phyloP scores from a whole-genome alignment of 2,329 filamentous ascomycete species.

The Venturia pyrina region DNA sequence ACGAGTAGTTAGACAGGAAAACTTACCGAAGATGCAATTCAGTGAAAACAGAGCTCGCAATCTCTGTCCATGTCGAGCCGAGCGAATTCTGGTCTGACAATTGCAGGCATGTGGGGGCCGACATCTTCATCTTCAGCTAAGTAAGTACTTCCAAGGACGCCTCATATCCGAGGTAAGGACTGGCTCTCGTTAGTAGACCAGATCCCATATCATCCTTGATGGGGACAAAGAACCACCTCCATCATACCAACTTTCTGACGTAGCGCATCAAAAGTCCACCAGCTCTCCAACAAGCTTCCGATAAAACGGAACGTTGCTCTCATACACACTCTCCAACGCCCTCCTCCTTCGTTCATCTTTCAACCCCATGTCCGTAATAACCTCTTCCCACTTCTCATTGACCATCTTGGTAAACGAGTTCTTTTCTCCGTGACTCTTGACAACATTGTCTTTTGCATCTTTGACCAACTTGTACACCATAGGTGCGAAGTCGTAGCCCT shows the following conservation, averaged over 20 bases:
- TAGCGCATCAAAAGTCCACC: neutral
- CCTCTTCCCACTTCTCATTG: constrained; percentile 27
- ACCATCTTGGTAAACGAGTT: constrained; percentile 32
- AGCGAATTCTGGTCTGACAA: too few relatives aligned
- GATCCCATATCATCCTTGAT: too few relatives aligned
- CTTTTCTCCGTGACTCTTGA: constrained; percentile 32
- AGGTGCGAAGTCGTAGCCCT: constrained; percentile 30
- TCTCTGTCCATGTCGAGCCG: too few relatives aligned
- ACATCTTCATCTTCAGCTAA: too few relatives aligned
- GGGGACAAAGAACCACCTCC: neutral
- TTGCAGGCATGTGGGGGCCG: too few relatives aligned
- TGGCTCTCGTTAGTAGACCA: too few relatives aligned
- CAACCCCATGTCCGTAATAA: constrained; percentile 20
- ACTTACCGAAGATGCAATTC: too few relatives aligned
- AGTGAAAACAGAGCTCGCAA: too few relatives aligned
- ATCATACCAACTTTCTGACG: neutral
- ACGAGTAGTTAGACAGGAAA: too few relatives aligned
- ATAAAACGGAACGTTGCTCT: constrained; percentile 5
- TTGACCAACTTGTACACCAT: constrained; percentile 33
- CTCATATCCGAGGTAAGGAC: too few relatives aligned
- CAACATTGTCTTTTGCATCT: constrained; percentile 30
- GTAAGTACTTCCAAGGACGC: too few relatives aligned
- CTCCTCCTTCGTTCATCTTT: constrained; percentile 4
- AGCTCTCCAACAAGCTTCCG: neutral
- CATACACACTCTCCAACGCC: neutral